phyloP scores from a whole-genome alignment of 1,284 basidiomycete species.

The Leccinum pachyderme region DNA sequence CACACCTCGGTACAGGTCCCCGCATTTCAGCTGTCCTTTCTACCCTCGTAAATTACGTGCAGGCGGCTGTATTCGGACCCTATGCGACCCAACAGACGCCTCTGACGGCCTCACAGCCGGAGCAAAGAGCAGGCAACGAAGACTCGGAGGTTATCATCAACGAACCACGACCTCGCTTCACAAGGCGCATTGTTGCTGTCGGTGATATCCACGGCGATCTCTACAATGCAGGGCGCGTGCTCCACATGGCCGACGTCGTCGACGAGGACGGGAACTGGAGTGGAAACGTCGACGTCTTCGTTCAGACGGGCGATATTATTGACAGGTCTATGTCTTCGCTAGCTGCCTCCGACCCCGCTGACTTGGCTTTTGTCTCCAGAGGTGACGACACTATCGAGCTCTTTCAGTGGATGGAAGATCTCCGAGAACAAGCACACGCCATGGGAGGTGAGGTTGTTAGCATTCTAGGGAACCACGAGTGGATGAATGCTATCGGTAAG shows the following conservation, averaged over 20 bases:
- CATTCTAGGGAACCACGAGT: conserved; percentile 87
- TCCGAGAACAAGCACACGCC: conserved; percentile 71
- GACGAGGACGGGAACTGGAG: conserved; percentile 73
- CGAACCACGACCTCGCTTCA: conserved; percentile 33
- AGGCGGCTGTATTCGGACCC: conserved; percentile 20
- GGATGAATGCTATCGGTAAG: conserved; percentile 85
- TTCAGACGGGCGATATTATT: conserved; percentile 93
- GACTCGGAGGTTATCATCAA: conserved; percentile 11
- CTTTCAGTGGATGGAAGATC: conserved; percentile 76
- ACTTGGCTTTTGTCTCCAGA: conserved; percentile 39
- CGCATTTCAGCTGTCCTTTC: conserved; percentile 26
- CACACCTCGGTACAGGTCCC: conserved; percentile 29
- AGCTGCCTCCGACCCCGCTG: conserved; percentile 2
- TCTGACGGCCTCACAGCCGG: conserved; percentile 10
- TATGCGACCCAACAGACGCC: conserved; percentile 21
- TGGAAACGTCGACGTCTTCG: conserved; percentile 76
- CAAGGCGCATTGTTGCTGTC: conserved; percentile 54
- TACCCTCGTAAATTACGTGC: conserved; percentile 24
- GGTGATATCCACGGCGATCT: conserved; percentile 72
- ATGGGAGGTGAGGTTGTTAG: conserved; percentile 74
- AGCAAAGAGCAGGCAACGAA: conserved; percentile 4
- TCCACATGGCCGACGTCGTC: conserved; percentile 75
- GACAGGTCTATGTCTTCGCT: conserved; percentile 56
- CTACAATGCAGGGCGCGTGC: conserved; percentile 58
- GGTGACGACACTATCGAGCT: conserved; percentile 86